Percentiles rank a stretch among this genome's conserved stretches.
Conservation (phyloP, 129 eudicot genomes). For the Ambrosia artemisiifolia region DNA sequence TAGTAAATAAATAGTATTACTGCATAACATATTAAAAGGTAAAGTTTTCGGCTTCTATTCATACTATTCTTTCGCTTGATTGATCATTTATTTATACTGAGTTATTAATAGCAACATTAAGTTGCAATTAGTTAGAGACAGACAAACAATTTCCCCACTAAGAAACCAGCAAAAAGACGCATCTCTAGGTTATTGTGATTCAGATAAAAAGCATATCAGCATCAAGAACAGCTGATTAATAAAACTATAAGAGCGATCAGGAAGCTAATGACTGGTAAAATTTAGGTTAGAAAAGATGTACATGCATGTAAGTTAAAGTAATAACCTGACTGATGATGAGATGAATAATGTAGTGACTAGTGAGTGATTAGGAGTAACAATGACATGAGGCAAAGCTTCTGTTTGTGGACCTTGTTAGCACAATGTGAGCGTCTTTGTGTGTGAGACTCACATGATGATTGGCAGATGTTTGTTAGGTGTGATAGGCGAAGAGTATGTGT, state of each 20-base stretch:
- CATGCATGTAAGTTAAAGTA: not conserved
- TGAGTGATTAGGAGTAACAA: not conserved
- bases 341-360: not conserved
- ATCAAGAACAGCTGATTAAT: not conserved
- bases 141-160: not conserved
- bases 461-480: not conserved
- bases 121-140: not conserved
- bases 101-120: not conserved
- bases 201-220: not conserved
- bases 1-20: not conserved
- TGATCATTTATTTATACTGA: not conserved
- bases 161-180: not conserved
- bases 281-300: constrained; percentile 4
- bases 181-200: not conserved
- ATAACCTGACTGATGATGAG: not conserved
- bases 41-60: not conserved
- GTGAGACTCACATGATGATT: not conserved
- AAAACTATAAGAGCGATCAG: not conserved
- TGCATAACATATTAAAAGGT: not conserved
- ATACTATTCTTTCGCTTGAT: not conserved
- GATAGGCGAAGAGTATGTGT: not conserved
- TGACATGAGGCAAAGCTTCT: constrained; percentile 48
- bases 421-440: not conserved
- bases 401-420: constrained; percentile 58
- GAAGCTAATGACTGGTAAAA: not conserved